Base-by-base conservation (phyloP, 352 stramenopile genomes). In the Saprolegnia diclina region DNA sequence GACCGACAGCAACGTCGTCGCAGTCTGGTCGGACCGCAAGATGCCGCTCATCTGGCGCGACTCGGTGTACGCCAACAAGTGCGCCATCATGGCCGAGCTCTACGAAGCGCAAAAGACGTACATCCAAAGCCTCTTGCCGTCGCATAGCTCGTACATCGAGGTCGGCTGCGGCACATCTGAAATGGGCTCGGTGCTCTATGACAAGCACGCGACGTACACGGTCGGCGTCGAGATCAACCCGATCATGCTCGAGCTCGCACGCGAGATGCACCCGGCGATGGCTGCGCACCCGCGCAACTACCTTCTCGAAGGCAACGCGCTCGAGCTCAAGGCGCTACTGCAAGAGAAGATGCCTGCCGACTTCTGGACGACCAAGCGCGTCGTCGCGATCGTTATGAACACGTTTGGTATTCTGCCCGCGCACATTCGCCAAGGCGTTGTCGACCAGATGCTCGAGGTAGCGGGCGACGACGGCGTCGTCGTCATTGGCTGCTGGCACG, bases 321-420 rank as follows among this genome's bases (percentile, higher is more conserved):
- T 68, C 5, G 62, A 68, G 40, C 40, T 68, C 32, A 9, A 59
- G 6, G 7, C 62, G 50, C 50, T 68, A 11, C 50, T 68, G 0
- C 1, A 35, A 22, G 21, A 21, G 3, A 29, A 5, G 32, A 29
- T 68, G 44, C 62, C 62, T 16, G 45, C 42, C 42, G 50, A 68
- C 62, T 68, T 68, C 38, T 68, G 62, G 65, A 72, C n/a, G 4
- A 46, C 55, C 38, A 52, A 56, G 18, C 53, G 65, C 24, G 29
- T 72, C 26, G 56, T 72, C 11, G 54, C 53, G 5, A 56, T 65
- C 22, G 29, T 72, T 13, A 72, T 72, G 65, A 72, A 72, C 56
- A 72, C 65, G 38, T 66, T 72, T 65, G 65, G 65, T 21, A 66
- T 72, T 16, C 56, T 72, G 7, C 65, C 65, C 0, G 65, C 68